These are phyloP conservation scores for Mycena filopes DNA, from an alignment of 768 basidiomycete genomes.

Conservation along the genomic window DNA sequence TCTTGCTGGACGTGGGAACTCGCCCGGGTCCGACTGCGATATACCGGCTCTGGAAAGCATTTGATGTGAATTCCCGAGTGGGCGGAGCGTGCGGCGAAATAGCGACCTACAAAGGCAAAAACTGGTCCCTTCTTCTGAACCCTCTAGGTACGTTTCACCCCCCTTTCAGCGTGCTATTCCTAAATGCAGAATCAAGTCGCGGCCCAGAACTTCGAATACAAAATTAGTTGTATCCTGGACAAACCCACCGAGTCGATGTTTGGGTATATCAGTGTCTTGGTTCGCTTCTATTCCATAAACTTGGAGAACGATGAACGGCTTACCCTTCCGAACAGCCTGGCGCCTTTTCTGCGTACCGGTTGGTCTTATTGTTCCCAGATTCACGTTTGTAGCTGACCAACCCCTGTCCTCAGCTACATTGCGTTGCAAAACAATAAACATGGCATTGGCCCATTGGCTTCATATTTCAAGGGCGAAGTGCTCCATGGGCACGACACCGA, in stretches of 20 bases:
- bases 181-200: conserved; percentile 55
- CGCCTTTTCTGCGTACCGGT: conserved; percentile 92
- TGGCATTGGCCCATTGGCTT: conserved; percentile 89
- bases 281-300: conserved; percentile 42
- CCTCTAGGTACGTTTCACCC: conserved; percentile 22
- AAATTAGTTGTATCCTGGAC: conserved; percentile 77
- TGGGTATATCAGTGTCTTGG: conserved; percentile 96
- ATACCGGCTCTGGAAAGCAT: conserved; percentile 95
- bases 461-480: conserved; percentile 97
- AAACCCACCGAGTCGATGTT: conserved; percentile 89
- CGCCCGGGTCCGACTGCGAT: conserved; percentile 90
- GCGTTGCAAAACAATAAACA: conserved; percentile 86
- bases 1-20: conserved; percentile 85
- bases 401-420: conserved; percentile 66
- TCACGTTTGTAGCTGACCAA: neutral
- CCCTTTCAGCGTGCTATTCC: neutral
- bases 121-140: conserved; percentile 29
- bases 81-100: conserved; percentile 98
- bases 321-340: conserved; percentile 65
- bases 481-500: conserved; percentile 86
- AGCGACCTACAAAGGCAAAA: conserved; percentile 85
- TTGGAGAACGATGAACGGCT: no score
- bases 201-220: conserved; percentile 86
- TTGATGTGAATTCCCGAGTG: conserved; percentile 91
- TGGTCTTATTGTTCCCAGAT: conserved; percentile 21